Evolutionary conservation across 2,329 filamentous ascomycete species (phyloP).

Genomic region (Aspergillus unguis): DNA sequence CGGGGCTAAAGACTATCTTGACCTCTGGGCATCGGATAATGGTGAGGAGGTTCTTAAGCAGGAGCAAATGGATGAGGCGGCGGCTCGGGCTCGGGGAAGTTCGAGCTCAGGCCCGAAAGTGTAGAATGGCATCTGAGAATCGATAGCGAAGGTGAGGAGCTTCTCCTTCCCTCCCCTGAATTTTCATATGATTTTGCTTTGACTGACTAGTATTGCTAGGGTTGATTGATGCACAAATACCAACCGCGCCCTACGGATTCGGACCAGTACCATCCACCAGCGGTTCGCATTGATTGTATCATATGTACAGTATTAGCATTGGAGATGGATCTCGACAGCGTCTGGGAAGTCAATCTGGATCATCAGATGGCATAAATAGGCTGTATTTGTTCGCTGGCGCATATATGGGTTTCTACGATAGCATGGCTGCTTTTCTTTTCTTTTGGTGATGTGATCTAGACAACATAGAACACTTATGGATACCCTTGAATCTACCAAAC

Average conservation of each 20-base stretch:
- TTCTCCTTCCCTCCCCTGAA: too few relatives aligned
- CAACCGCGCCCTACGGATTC: not conserved
- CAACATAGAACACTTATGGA: not conserved
- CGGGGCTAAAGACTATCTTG: conserved; percentile 36
- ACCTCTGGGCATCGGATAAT: conserved; percentile 39
- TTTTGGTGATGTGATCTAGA: not conserved
- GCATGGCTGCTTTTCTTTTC: conserved; percentile 12
- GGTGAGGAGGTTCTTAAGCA: conserved; percentile 30
- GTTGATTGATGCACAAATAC: not conserved
- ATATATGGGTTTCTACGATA: conserved; percentile 19
- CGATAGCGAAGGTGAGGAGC: not conserved
- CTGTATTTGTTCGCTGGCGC: conserved; percentile 16
- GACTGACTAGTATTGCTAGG: not conserved
- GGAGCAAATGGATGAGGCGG: conserved; percentile 20
- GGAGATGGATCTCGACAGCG: not conserved
- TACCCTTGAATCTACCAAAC: not conserved
- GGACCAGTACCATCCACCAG: not conserved
- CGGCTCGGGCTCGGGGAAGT: not conserved
- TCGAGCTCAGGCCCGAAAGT: not conserved
- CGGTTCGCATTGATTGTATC: conserved; percentile 13
- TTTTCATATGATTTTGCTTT: too few relatives aligned
- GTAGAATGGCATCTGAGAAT: not conserved
- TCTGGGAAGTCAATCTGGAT: too few relatives aligned
- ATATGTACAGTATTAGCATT: conserved; percentile 19
- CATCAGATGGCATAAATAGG: too few relatives aligned